Conservation (phyloP, 1,139 yeast species). For the Hanseniaspora uvarum region DNA sequence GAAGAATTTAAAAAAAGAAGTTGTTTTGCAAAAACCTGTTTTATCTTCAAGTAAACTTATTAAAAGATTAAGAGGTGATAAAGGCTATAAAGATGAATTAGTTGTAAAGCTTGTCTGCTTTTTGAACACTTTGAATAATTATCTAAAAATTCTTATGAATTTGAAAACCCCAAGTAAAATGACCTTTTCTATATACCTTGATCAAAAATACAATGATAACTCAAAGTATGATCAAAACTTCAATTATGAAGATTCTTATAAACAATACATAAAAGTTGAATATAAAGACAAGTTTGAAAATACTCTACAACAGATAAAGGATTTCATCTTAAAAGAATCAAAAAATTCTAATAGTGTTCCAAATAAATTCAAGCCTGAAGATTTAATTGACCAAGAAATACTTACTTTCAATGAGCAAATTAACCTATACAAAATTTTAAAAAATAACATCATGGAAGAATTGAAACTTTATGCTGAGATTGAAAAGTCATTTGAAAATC, state of each 20-base stretch:
- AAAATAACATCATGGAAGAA: constrained; percentile 58
- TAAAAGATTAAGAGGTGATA: neutral
- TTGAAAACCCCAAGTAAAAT: neutral
- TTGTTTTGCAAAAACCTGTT: neutral
- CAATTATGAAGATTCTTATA: neutral
- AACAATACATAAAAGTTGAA: neutral
- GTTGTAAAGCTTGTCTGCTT: neutral
- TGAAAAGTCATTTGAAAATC: constrained; percentile 25
- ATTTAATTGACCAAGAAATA: constrained; percentile 5
- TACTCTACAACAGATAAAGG: neutral
- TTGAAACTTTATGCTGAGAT: constrained; percentile 59
- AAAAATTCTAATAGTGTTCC: neutral
- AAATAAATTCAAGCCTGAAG: neutral
- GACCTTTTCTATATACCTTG: neutral
- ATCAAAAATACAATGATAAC: neutral
- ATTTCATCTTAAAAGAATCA: neutral
- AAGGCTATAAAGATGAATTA: neutral
- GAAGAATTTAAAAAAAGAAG: neutral
- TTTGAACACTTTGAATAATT: neutral
- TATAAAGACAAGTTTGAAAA: constrained; percentile 3
- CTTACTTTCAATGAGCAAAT: constrained; percentile 5
- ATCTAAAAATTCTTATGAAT: neutral
- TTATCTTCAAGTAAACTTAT: neutral
- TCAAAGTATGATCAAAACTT: neutral
- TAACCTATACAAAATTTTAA: constrained; percentile 29